These are phyloP conservation scores for Amylocystis lapponica DNA, from an alignment of 768 basidiomycete species.

Conservation along the genomic window DNA sequence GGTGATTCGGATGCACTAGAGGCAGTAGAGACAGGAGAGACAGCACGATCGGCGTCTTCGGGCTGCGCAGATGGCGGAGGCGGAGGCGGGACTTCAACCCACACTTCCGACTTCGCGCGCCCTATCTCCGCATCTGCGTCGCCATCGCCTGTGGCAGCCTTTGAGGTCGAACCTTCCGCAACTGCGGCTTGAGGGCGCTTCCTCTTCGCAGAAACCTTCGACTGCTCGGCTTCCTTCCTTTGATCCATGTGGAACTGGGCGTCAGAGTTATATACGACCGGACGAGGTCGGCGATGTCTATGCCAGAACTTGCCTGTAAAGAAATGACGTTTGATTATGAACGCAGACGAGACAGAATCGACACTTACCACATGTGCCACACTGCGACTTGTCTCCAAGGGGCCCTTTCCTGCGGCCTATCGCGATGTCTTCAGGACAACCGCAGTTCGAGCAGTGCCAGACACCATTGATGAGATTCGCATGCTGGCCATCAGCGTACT, in stretches of 20 bases:
- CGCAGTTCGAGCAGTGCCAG: conserved; percentile 96
- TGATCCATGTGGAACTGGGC: conserved; percentile 60
- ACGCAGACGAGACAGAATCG: not conserved
- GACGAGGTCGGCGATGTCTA: conserved; percentile 73
- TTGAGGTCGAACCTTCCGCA: conserved; percentile 33
- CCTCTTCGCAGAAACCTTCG: conserved; percentile 51
- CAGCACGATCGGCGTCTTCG: conserved; percentile 40
- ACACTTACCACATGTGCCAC: conserved; percentile 86
- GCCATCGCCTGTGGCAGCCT: conserved; percentile 22
- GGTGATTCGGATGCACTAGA: conserved; percentile 74
- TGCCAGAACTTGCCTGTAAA: conserved; percentile 83
- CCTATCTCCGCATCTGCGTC: conserved; percentile 44
- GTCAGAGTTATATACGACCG: conserved; percentile 75
- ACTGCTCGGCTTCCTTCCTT: conserved; percentile 50
- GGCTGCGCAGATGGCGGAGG: conserved; percentile 30
- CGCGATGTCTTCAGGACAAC: conserved; percentile 83
- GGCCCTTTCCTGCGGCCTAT: conserved; percentile 86
- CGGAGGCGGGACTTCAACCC: conserved; percentile 28
- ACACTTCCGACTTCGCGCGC: conserved; percentile 32
- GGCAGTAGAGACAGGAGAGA: conserved; percentile 66
- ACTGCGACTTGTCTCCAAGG: conserved; percentile 84
- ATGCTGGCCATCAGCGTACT: conserved; percentile 79
- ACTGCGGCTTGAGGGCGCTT: conserved; percentile 47
- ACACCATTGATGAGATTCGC: conserved; percentile 76
- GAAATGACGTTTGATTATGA: too few relatives aligned